A percentile compares a stretch with the other conserved stretches of the same genome.
Evolutionary conservation across 2,329 filamentous ascomycete species (phyloP).

Genomic region (Colletotrichum tropicale): DNA sequence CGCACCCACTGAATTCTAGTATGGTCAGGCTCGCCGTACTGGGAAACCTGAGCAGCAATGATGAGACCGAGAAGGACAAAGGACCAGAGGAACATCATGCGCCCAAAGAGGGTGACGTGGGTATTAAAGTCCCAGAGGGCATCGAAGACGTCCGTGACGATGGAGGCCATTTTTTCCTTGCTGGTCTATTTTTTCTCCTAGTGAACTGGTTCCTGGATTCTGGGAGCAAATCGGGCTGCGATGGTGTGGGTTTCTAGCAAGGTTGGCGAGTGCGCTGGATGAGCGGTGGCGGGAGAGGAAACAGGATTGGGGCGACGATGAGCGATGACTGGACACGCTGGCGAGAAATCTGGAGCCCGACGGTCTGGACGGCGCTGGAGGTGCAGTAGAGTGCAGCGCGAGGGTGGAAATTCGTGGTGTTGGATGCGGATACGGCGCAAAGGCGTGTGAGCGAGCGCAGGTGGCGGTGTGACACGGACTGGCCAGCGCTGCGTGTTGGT

Average conservation of each 20-base stretch:
- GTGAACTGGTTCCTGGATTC: background rate
- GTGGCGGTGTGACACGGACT: conserved; percentile 2
- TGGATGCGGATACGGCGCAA: background rate
- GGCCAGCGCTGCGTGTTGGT: background rate
- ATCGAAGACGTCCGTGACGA: background rate
- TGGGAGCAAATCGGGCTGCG: background rate
- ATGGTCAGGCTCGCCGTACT: conserved; percentile 15
- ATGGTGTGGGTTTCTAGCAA: background rate
- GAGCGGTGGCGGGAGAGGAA: background rate
- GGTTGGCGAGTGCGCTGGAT: background rate
- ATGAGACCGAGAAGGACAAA: conserved; percentile 25
- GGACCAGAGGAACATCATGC: conserved; percentile 22
- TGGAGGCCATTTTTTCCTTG: background rate
- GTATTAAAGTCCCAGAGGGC: conserved; percentile 16
- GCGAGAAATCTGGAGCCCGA: background rate
- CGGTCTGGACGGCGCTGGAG: background rate
- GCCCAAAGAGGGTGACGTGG: conserved; percentile 20
- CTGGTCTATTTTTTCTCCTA: background rate
- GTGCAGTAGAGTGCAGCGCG: conserved; percentile 1
- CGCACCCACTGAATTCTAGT: conserved; percentile 21
- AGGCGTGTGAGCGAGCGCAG: background rate
- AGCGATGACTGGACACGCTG: background rate
- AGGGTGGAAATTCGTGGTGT: background rate
- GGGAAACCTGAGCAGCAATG: conserved; percentile 24
- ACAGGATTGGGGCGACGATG: background rate